These are phyloP conservation scores for Potentilla sterilis DNA, from an alignment of 306 rosid species.

Conservation along the genomic window DNA sequence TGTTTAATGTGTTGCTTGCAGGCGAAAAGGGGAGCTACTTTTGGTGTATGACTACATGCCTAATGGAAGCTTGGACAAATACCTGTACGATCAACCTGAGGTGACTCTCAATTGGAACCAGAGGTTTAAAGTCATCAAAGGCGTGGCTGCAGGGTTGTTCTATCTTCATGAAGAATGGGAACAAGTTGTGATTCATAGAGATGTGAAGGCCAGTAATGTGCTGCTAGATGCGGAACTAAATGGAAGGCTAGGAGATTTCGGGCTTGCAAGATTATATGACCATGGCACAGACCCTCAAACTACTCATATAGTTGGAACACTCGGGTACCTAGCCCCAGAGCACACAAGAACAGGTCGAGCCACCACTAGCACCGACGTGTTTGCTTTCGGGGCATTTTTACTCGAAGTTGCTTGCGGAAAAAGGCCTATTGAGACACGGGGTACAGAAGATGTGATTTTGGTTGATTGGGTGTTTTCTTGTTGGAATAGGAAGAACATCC, in stretches of 20 bases:
- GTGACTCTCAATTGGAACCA: slow-evolving; percentile 23
- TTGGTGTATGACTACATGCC: slow-evolving; percentile 38
- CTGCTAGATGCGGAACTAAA: slow-evolving; percentile 33
- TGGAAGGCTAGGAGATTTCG: slow-evolving; percentile 37
- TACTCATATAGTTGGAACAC: slow-evolving; percentile 32
- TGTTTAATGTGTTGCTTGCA: slow-evolving; percentile 6
- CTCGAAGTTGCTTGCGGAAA: slow-evolving; percentile 36
- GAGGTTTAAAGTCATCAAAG: slow-evolving; percentile 33
- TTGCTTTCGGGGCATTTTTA: slow-evolving; percentile 28
- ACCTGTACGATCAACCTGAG: slow-evolving; percentile 21
- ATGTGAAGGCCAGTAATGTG: slow-evolving; percentile 37
- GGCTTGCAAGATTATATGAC: slow-evolving; percentile 32
- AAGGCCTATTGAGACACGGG: slow-evolving; percentile 28
- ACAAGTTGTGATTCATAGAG: slow-evolving; percentile 38
- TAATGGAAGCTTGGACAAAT: slow-evolving; percentile 40
- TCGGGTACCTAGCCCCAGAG: slow-evolving; percentile 40
- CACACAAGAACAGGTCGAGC: slow-evolving; percentile 38
- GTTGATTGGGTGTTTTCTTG: slow-evolving; percentile 34
- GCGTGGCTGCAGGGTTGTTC: slow-evolving; percentile 33
- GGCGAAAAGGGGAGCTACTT: slow-evolving; percentile 34
- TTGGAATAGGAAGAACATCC: slow-evolving; percentile 18
- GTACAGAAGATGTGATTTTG: slow-evolving; percentile 28
- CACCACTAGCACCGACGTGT: slow-evolving; percentile 34
- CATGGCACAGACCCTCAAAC: slow-evolving; percentile 33
- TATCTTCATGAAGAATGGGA: slow-evolving; percentile 45